Evolutionary conservation across 805 yeast genomes (phyloP), one percentile per base, ranked within the genome.

Genomic region (Candida methanosorbosa): DNA sequence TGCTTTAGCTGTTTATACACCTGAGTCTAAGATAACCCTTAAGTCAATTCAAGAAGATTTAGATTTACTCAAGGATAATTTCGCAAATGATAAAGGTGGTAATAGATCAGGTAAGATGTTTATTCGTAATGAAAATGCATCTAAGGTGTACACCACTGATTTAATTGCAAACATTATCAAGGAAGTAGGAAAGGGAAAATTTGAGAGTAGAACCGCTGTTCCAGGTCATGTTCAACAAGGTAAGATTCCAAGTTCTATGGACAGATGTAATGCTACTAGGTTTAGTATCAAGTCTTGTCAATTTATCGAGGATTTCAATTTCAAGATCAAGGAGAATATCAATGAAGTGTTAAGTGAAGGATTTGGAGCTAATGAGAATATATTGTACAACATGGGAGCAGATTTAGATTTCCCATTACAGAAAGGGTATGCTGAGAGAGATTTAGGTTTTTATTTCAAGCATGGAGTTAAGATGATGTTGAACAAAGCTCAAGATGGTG

Each of bases 171-270:
- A 78, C 26, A 78, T 83, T 37, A 70, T 80, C 41, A 68, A 70
- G 38, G 80, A 75, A 44, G 77, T 76, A 40, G 72, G 78, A 20
- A 61, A 69, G 16, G 79, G 81, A 23, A 67, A 74, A 47, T 83
- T 80, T 45, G 90, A 82, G 47, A 76, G 85, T 17, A 77, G 79
- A 55, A 75, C 88, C 6, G 92, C 92, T 11, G 68, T 79, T 36
- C 94, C 94, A 18, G 92, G 94, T 17, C 94, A 82, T 52, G 88
- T 82, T 22, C 92, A 83, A 61, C 94, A 83, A 55, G 94, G 94
- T 52, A 78, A 78, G 34, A 61, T 75, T 21, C 92, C 94, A 37
- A 72, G 85, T 1, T 72, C 88, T 22, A 78, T 80, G 55, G 94
- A 83, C 56, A 67, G 94, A 61, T 76, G 81, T 2, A 66, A 77